Percentiles rank a stretch among this genome's conserved stretches.
Conservation (phyloP, 768 basidiomycete genomes). For the Rubroboletus pulcherrimus region DNA sequence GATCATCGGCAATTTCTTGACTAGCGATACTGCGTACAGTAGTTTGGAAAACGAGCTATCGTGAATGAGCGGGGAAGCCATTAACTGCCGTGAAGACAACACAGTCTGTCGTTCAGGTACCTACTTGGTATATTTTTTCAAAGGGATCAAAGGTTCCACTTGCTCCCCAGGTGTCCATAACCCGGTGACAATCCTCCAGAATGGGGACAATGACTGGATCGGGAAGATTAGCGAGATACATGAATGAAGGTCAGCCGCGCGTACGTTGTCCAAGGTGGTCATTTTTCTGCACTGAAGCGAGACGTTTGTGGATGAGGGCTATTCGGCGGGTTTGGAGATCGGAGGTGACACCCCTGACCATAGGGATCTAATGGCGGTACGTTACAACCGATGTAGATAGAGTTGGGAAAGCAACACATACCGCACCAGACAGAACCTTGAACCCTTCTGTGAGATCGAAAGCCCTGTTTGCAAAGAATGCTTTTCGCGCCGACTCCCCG, state of each 20-base stretch:
- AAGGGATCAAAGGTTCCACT: constrained; percentile 71
- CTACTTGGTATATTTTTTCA: constrained; percentile 62
- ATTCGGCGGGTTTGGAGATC: constrained; percentile 60
- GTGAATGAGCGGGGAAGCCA: neutral
- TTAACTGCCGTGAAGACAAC: neutral
- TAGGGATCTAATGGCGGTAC: constrained; percentile 53
- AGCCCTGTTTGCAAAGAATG: constrained; percentile 66
- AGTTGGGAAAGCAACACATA: constrained; percentile 35
- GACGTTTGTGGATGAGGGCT: constrained; percentile 67
- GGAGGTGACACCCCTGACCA: constrained; percentile 72
- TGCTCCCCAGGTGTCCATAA: constrained; percentile 63
- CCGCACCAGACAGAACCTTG: constrained; percentile 74
- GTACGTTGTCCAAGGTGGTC: constrained; percentile 57
- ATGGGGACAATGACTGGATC: constrained; percentile 59
- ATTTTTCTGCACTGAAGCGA: constrained; percentile 59
- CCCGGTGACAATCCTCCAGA: constrained; percentile 57
- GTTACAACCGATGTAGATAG: constrained; percentile 16
- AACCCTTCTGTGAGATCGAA: constrained; percentile 79
- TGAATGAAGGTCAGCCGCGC: constrained; percentile 22
- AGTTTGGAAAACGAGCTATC: constrained; percentile 67
- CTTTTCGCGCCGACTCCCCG: constrained; percentile 63
- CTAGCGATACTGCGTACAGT: constrained; percentile 66
- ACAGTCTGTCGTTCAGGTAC: constrained; percentile 13
- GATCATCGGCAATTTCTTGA: constrained; percentile 66
- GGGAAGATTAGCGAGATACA: constrained; percentile 9